phyloP scores from a whole-genome alignment of 2,329 filamentous ascomycete species.

The Verticillium dahliae region DNA sequence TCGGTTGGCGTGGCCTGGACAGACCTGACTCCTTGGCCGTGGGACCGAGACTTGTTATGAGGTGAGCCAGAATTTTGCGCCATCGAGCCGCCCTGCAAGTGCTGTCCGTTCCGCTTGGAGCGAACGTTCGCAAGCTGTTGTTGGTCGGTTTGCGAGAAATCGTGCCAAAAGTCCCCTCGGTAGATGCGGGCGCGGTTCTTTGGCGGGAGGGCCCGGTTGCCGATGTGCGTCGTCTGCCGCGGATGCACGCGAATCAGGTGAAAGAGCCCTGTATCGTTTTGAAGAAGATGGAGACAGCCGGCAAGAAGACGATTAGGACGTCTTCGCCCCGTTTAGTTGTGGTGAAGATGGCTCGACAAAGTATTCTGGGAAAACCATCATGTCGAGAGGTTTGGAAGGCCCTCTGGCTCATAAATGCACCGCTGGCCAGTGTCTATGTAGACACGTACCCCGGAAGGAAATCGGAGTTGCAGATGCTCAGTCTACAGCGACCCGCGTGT shows the following conservation, averaged over 20 bases:
- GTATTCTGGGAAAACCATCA: too few species aligned
- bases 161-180: not conserved
- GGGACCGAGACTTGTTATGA: not conserved
- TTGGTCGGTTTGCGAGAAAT: not conserved
- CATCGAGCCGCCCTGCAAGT: not conserved
- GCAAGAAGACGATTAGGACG: too few species aligned
- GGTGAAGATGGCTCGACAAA: too few species aligned
- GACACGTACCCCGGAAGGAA: not conserved
- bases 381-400: too few species aligned
- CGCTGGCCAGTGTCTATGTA: too few species aligned
- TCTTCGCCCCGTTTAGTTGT: too few species aligned
- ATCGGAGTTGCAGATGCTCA: not conserved
- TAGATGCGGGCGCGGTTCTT: not conserved
- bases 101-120: not conserved
- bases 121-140: not conserved
- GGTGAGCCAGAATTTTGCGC: not conserved
- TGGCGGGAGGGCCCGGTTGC: not conserved
- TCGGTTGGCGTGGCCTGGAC: not conserved
- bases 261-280: not conserved
- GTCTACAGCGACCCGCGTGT: not conserved
- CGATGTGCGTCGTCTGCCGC: not conserved
- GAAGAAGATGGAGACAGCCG: not conserved
- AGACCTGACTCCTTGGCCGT: not conserved
- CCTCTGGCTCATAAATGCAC: too few species aligned
- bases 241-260: not conserved